Evolutionary conservation across 148 eudicot genomes (phyloP), one percentile per base, ranked within the genome.

Genomic region (Rhododendron kiyosumense): DNA sequence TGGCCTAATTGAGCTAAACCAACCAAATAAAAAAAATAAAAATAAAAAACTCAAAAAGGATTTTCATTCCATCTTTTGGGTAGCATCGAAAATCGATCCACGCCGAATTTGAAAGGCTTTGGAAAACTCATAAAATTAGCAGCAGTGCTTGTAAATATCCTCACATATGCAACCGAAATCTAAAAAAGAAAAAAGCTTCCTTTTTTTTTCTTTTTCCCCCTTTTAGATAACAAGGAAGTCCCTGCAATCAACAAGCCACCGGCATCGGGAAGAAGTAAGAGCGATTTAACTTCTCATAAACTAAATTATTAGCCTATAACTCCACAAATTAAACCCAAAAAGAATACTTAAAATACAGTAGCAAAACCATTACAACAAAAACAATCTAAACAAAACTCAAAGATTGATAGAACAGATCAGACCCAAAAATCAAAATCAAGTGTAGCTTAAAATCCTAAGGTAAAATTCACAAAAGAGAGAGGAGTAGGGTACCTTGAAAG

Each of bases 401-500:
- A 57, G 71, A 81, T 34, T 34, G 43, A 30, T 30, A 17, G 20
- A 34, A 57, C 18, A 32, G 81, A 84, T 73, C 69, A 84, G 81
- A 74, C 49, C 85, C 69, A 49, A 41, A 41, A 38, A 38, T 38
- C 41, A 38, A 2, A 38, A 73, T 75, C 81, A 74, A 75, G 22
- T 52, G 24, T 73, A 71, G 20, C 43, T 83, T 71, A 79, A 73
- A 54, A 84, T 22, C 30, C 79, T 59, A 59, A 81, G 30, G 26
- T 57, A 20, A n/a, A 36, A 13, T 57, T 81, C 24, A 32, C 48
- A 78, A 69, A 57, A 13, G 2, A 88, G 78, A 11, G 30, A 85
- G 86, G 54, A 32, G 86, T 75, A 41, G 52, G 8, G 45, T 4
- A 94, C 98, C 98, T 92, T 81, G 85, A 93, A 94, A 67, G 95